Base-by-base conservation (phyloP, 768 basidiomycete species). In the Tricholoma sp. region DNA sequence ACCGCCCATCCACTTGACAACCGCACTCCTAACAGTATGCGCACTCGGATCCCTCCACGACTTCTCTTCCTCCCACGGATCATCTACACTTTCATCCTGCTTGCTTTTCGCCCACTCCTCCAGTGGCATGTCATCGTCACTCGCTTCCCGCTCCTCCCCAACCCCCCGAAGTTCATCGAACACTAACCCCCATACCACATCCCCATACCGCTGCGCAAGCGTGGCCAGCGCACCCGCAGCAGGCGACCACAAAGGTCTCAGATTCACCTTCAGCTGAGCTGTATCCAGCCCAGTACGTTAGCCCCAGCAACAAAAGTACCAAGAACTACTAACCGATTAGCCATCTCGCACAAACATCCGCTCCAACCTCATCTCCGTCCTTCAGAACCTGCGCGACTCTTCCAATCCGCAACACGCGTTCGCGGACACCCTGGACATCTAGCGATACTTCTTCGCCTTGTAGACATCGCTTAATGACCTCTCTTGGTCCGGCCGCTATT, bases 201-300 rank as follows among this genome's bases (percentile, higher is more conserved):
- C 85, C 0, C 82, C 85, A 57, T 85, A 87, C n/a, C 80, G 73
- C 28, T 74, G 69, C 0, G 71, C 63, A 50, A 82, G 67, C 0
- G 81, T 76, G 0, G 81, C 76, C 5, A 97, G 69, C 0, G 89
- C 86, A 10, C 80, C 79, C 11, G 85, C 80, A 4, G 94, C 84
- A 15, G 94, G 88, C 3, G 84, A 81, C 89, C 95, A 99, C 13
- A 97, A 66, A 0, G 97, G 97, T 29, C 91, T 82, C 45, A 98
- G 73, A 67, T 94, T 96, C 58, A 98, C 89, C 73, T 98, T 98
- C 52, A 98, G 76, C 67, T 97, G 95, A 6, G 89, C 91, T 88
- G 63, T 24, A 54, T 4, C 24, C 24, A 24, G 24, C 24, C 24
- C 24, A 24, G 4, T 24, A 24, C 24, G 24, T 24, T 24, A 24